Evolutionary conservation across 1,139 yeast genomes (phyloP).

Genomic region (Blastobotrys illinoisensis): DNA sequence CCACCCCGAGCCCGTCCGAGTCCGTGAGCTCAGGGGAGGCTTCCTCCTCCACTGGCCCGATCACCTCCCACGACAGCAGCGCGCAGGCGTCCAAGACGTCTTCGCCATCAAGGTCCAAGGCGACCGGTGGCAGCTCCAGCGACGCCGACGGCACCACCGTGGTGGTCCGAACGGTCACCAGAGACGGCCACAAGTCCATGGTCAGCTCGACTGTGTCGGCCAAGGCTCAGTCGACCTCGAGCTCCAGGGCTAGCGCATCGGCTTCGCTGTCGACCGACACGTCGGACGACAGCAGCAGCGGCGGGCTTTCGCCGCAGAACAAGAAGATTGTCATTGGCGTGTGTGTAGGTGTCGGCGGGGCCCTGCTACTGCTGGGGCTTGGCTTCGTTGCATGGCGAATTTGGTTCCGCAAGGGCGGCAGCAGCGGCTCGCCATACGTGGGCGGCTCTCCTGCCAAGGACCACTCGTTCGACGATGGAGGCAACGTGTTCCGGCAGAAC

Average conservation of each 20-base stretch:
- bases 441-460: conserved; percentile 12
- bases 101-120: not conserved
- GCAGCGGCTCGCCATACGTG: conserved; percentile 5
- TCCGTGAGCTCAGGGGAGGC: not conserved
- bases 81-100: not conserved
- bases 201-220: conserved; percentile 9
- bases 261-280: conserved; percentile 18
- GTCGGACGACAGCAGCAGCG: conserved; percentile 10
- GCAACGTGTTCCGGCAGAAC: conserved; percentile 35
- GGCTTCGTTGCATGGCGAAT: conserved; percentile 26
- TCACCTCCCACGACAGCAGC: not conserved
- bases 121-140: not conserved
- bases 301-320: conserved; percentile 26
- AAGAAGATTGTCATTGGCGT: conserved; percentile 30
- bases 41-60: not conserved
- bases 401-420: conserved; percentile 20
- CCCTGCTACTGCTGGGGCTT: conserved; percentile 24
- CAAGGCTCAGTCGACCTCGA: conserved; percentile 6
- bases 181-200: conserved; percentile 8
- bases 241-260: conserved; percentile 10
- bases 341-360: conserved; percentile 32
- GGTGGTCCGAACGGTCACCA: conserved; percentile 9
- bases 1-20: not conserved
- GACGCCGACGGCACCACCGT: not conserved
- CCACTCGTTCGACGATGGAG: conserved; percentile 24